Base-by-base conservation (phyloP, 2,329 filamentous ascomycete species). In the Hypoxylon sp. region DNA sequence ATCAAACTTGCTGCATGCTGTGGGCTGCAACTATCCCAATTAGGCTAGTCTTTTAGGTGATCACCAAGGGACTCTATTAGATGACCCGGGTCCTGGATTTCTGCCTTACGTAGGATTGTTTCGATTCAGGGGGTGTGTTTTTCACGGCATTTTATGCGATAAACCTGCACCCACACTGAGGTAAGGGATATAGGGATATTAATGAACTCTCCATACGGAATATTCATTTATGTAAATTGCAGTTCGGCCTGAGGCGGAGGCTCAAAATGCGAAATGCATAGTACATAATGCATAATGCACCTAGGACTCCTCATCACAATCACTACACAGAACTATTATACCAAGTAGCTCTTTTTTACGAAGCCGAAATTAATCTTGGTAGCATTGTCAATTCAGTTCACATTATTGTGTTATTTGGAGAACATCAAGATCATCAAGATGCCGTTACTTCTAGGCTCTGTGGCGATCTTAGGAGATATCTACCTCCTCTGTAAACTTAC, bases 181-280 rank as follows among this genome's bases (percentile, higher is more conserved):
- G 24, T 30, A 55, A 51, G 54, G 58, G 30, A 39, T 48, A 41
- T 62, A 46, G n/a, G n/a, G 56, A 62, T 63, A 4, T 26, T 26
- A 26, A 26, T 26, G 7, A n/a, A n/a, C n/a, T n/a, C n/a, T n/a
- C n/a, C n/a, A n/a, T n/a, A n/a, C n/a, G n/a, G n/a, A n/a, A 8
- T 32, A 32, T 32, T 34, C 3, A 66, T 63, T 62, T 54, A 63
- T 63, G 24, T 59, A 52, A 49, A 61, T 60, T 30, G 26, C 34
- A 30, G 28, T 56, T 52, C 30, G 56, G 48, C 48, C 52, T 50
- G 43, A 52, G 50, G 51, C 48, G 44, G 44, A 63, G 59, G 56
- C 63, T 60, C 41, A 59, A 59, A 50, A 54, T 47, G 28, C 46
- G 56, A 56, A 46, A 54, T 50, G 28, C 24, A 26, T 26, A 26